These are phyloP conservation scores for Arthrocladium fulminans DNA, from an alignment of 2,329 filamentous ascomycete species.

Conservation along the genomic window DNA sequence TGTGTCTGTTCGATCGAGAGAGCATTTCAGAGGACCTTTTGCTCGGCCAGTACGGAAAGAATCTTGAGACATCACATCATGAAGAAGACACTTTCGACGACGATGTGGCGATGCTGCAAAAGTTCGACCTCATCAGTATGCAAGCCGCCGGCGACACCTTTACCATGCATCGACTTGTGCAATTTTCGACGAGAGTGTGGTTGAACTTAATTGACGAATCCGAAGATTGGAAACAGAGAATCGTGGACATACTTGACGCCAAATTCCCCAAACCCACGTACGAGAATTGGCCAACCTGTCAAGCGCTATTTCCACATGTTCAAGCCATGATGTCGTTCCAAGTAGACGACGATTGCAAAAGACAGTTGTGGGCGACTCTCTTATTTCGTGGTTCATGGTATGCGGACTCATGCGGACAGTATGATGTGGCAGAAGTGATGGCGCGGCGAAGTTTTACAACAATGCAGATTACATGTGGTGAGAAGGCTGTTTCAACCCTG, in stretches of 20 bases:
- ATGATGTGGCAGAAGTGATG: constrained; percentile 20
- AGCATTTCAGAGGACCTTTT: constrained; percentile 25
- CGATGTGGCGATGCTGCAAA: constrained; percentile 21
- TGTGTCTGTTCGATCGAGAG: constrained; percentile 25
- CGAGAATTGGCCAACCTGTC: constrained; percentile 24
- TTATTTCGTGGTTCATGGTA: constrained; percentile 11
- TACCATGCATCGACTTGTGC: constrained; percentile 27
- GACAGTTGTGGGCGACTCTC: constrained; percentile 21
- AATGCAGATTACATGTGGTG: constrained; percentile 17
- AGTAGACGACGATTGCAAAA: constrained; percentile 22
- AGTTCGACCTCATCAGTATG: neutral
- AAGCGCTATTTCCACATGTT: constrained; percentile 24
- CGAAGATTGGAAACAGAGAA: constrained; percentile 22
- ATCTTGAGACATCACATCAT: constrained; percentile 1
- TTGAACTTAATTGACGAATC: constrained; percentile 22
- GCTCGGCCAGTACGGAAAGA: constrained; percentile 14
- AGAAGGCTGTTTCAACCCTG: constrained; percentile 22
- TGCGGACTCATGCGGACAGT: constrained; percentile 12
- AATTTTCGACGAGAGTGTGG: constrained; percentile 26
- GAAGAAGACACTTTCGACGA: constrained; percentile 8
- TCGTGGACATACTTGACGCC: constrained; percentile 18
- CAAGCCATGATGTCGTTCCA: constrained; percentile 15
- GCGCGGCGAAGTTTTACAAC: constrained; percentile 15
- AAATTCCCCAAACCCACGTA: constrained; percentile 21
- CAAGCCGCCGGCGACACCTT: constrained; percentile 10